Evolutionary conservation across 257 asterid genomes (phyloP), one percentile per base, ranked within the genome.

Genomic region (Nicotiana paniculata): DNA sequence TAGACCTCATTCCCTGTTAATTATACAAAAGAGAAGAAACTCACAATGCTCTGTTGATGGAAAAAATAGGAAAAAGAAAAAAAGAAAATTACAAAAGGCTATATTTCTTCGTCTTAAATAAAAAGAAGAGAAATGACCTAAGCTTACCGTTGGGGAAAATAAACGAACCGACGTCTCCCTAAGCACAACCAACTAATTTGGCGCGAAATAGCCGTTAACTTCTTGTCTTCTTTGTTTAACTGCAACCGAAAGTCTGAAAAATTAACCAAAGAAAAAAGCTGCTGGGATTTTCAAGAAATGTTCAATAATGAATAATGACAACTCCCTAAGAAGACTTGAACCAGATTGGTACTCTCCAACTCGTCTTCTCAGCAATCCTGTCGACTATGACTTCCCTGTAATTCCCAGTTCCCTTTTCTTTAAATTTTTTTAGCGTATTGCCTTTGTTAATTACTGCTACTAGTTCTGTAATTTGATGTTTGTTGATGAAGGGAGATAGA

Each of bases 271-370:
- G n/a, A 24, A 72, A 68, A 67, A 66, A 3, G 37, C 66, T 63
- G 39, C 24, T 81, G 57, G 70, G 63, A 39, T 57, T 65, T 26
- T 61, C 54, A 43, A 78, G 37, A 75, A 5, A 8, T n/a, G 82
- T 74, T 18, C 26, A 59, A 67, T 2, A 79, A 92, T 92, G 98
- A 92, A 81, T 94, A 93, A 79, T 12, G 85, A 83, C 7, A 90
- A 78, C 32, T 30, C 61, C 59, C 78, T 77, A 63, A 76, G 87
- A 89, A 85, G 85, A 78, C 86, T 90, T 48, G 86, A 79, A 54
- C 86, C 92, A 51, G 94, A 91, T 79, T 93, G 97, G 97, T 90
- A 91, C 86, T 92, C 96, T 81, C 97, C 97, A 5, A 90, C 90
- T 72, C 98, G 97, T 76, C 97, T 94, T 84, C 97, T 76, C 86